Base-by-base conservation (phyloP, 768 basidiomycete species). In the Panellus pusillus region DNA sequence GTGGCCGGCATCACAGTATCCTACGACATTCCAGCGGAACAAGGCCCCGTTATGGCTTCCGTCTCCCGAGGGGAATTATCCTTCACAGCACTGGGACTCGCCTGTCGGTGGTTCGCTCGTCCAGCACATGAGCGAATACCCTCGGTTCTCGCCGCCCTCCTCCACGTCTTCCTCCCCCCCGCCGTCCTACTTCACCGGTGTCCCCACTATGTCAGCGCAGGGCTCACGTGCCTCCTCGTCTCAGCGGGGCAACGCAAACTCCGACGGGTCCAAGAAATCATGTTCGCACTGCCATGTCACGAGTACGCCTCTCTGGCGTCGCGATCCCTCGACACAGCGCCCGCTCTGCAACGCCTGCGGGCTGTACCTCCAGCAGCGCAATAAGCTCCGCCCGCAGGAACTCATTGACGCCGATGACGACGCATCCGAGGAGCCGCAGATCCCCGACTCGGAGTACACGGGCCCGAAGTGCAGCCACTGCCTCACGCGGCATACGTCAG, bases 321-420 rank as follows among this genome's bases (percentile, higher is more conserved):
- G 57, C 17, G 57, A 58, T 9, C 52, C 57, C 7, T 14, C 40
- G 2, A 54, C 57, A 2, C 52, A 54, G 47, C 47, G 52, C 1
- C 47, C 57, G 8, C 48, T 58, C 1, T 58, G 57, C 48, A 58
- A 59, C 44, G 57, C 57, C 0, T 59, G 57, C n/a, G 57, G 57
- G 0, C 40, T 59, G 2, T 59, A 59, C 35, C 53, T 59, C 12
- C 52, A 55, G 32, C 57, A 59, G 40, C 52, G 57, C 8, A 54
- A 59, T n/a, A 55, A 59, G 24, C 51, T 58, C 12, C 50, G 56
- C 15, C 56, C 56, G 27, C 56, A 58, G 38, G 56, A 52, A 28
- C 56, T 58, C 29, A 58, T 58, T 29, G 56, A 58, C 47, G 56
- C 56, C 1, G 56, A 58, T 29, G 32, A 41, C 19, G 48, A 50